Conservation (phyloP, 2,329 filamentous ascomycete genomes). For the Aspergillus aculeatinus region DNA sequence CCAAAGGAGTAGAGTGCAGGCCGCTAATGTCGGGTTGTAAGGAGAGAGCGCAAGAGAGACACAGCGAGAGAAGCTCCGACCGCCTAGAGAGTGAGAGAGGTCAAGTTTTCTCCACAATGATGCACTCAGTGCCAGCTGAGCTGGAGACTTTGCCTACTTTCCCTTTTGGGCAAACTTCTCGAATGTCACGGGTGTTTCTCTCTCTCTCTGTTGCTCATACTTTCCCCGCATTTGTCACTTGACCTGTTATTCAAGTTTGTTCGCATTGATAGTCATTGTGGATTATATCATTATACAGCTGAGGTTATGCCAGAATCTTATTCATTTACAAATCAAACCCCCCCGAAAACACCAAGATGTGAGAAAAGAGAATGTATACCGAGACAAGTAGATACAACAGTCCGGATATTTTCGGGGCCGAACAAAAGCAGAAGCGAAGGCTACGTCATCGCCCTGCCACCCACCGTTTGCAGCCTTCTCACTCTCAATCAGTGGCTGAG, state of each 20-base stretch:
- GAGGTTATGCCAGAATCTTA: no score
- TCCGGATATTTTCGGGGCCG: background rate
- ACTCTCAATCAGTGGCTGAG: background rate
- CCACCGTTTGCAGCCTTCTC: background rate
- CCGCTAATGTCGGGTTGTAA: background rate
- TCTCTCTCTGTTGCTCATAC: background rate
- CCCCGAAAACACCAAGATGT: background rate
- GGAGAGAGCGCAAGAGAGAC: background rate
- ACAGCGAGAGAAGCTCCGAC: no score
- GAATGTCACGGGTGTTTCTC: background rate
- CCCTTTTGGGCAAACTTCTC: slow-evolving; percentile 3
- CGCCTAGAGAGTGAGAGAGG: no score
- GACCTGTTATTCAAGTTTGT: background rate
- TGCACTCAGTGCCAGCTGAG: no score
- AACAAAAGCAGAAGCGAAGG: background rate
- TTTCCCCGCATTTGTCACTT: background rate
- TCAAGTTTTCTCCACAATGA: no score
- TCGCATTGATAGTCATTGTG: background rate
- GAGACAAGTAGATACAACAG: background rate
- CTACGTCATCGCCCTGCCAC: background rate
- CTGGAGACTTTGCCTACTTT: background rate
- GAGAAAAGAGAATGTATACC: background rate
- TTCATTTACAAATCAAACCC: no score
- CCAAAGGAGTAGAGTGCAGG: background rate
- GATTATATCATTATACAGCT: background rate